These are phyloP conservation scores for Oryza meyeriana DNA, from an alignment of 176 grass and related monocot genomes.

Conservation along the genomic window DNA sequence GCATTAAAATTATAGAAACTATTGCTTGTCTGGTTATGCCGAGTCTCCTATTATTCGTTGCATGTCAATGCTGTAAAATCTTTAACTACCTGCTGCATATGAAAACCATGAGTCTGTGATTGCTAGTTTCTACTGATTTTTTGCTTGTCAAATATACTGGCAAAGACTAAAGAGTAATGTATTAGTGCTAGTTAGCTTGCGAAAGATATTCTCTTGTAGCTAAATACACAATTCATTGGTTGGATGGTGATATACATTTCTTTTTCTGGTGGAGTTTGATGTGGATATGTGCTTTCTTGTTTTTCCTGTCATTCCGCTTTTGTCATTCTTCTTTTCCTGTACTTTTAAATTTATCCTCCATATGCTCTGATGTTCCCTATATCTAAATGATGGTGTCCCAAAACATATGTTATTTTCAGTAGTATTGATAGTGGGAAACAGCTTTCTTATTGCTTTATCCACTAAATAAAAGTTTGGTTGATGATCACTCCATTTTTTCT, in stretches of 20 bases:
- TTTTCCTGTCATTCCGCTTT: neutral
- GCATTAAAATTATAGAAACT: constrained; percentile 14
- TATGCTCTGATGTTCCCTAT: neutral
- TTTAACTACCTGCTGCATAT: constrained; percentile 8
- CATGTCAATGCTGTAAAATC: neutral
- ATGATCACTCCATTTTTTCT: constrained; percentile 25
- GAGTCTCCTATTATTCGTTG: neutral
- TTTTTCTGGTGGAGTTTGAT: neutral
- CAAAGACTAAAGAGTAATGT: neutral
- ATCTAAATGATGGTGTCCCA: constrained; percentile 24
- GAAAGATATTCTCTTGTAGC: constrained; percentile 1
- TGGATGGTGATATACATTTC: constrained; percentile 12
- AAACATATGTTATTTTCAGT: constrained; percentile 11
- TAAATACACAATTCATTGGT: constrained; percentile 16
- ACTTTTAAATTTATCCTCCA: constrained; percentile 21
- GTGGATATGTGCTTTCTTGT: neutral
- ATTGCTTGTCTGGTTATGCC: neutral
- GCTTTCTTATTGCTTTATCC: constrained; percentile 15
- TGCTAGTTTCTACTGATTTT: neutral
- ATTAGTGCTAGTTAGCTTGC: constrained; percentile 1
- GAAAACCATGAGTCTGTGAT: neutral
- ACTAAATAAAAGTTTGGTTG: constrained; percentile 28
- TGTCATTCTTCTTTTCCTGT: constrained; percentile 13
- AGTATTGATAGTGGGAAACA: constrained; percentile 6
- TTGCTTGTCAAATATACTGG: neutral